phyloP scores from a whole-genome alignment of 1,284 basidiomycete genomes.

The Cryptococcus deneoformans region DNA sequence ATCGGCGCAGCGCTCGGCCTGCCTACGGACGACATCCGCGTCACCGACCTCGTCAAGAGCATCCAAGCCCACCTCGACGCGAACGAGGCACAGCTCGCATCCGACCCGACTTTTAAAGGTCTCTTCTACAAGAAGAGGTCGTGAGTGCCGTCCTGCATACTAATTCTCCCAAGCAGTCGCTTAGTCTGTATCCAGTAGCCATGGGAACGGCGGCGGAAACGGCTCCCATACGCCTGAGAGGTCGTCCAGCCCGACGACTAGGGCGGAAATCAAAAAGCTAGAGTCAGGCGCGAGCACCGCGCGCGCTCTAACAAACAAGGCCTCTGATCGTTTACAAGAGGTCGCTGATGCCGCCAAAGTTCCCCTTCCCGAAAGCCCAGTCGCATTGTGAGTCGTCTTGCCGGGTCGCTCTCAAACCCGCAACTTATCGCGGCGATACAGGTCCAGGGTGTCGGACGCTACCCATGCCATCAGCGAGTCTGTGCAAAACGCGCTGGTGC shows the following conservation, averaged over 20 bases:
- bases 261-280: too few relatives aligned
- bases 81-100: conserved; percentile 22
- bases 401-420: not conserved
- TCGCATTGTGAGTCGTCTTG: conserved; percentile 22
- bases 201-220: not conserved
- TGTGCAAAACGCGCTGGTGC: conserved; percentile 15
- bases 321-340: conserved; percentile 23
- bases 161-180: not conserved
- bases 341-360: conserved; percentile 35
- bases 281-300: conserved; percentile 4
- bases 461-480: conserved; percentile 6
- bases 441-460: not conserved
- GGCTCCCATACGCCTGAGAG: conserved; percentile 19
- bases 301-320: conserved; percentile 35
- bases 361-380: conserved; percentile 39
- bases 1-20: conserved; percentile 39
- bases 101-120: conserved; percentile 37
- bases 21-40: conserved; percentile 17
- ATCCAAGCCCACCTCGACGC: conserved; percentile 38
- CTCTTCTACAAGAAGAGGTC: conserved; percentile 30
- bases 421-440: not conserved
- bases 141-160: not conserved
- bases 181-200: not conserved
- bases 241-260: conserved; percentile 12
- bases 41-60: conserved; percentile 27